Conservation (phyloP, 208 protist genomes). For the Acanthamoeba castellanii region DNA sequence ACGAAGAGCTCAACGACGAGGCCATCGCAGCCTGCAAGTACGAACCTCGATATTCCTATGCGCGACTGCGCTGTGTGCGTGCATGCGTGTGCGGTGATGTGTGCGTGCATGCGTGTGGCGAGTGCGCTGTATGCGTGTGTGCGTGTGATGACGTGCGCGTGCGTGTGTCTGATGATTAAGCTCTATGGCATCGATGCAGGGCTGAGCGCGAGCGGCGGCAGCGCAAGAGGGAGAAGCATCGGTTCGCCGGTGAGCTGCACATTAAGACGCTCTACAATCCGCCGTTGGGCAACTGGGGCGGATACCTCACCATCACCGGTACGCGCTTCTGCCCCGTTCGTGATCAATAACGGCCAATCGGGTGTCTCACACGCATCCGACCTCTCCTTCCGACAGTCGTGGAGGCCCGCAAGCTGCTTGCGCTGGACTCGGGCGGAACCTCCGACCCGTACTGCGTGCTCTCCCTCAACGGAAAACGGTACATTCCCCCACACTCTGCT, state of each 20-base stretch:
- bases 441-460: not conserved
- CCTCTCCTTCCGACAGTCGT: not conserved
- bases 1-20: constrained; percentile 20
- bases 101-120: too few relatives aligned
- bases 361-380: not conserved
- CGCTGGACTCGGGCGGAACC: not conserved
- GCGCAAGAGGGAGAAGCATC: not conserved
- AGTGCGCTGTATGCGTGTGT: not conserved
- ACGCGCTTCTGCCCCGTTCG: not conserved
- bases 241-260: constrained; percentile 26
- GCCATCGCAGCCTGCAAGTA: constrained; percentile 34
- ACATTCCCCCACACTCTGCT: not conserved
- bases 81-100: not conserved
- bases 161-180: not conserved
- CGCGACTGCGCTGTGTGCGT: not conserved
- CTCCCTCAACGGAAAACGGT: not conserved
- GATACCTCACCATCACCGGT: constrained; percentile 36
- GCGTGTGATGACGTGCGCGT: not conserved
- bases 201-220: not conserved
- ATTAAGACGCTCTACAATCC: constrained; percentile 10
- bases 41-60: not conserved
- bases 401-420: not conserved
- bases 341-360: not conserved
- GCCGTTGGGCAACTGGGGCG: constrained; percentile 42
- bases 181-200: not conserved